Evolutionary conservation across 768 basidiomycete species (phyloP), one percentile per base, ranked within the genome.

Genomic region (Russula virescens): DNA sequence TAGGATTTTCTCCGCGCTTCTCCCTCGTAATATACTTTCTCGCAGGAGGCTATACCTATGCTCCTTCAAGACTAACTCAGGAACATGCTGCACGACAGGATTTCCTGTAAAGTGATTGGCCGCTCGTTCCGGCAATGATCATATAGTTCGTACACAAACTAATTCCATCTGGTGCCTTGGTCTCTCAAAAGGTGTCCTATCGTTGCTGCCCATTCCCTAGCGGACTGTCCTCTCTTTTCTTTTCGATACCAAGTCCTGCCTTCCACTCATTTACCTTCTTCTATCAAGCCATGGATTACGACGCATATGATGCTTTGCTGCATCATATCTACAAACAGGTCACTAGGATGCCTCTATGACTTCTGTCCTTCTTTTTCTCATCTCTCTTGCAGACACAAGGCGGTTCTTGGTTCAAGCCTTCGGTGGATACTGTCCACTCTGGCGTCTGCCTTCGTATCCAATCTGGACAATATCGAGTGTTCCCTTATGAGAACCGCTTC

Each of bases 261-360:
- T 38, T 58, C 67, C 43, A 63, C n/a, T n/a, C n/a, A n/a, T n/a
- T n/a, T n/a, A n/a, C n/a, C n/a, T n/a, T n/a, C n/a, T n/a, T n/a
- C n/a, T n/a, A n/a, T n/a, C n/a, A n/a, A n/a, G n/a, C n/a, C n/a
- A 88, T 88, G 80, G 87, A 89, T 73, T 91, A 91, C 75, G 88
- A 90, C 71, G 84, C 83, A 28, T 89, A 83, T 71, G 88, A 91
- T 73, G 89, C 90, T 52, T 77, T 90, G 43, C 78, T 90, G 16
- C 89, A 91, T 69, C 87, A 86, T 72, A 83, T 92, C 62, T 91
- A 89, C 77, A 86, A 82, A 71, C 83, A 84, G 61, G 88, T 87
- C 65, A 11, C 81, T 73, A 18, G 40, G 58, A 13, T 13, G 3
- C 34, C 46, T 7, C 13, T 48, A 0, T n/a, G 6, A 2, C 28